A percentile compares a stretch with the other conserved stretches of the same genome.
Evolutionary conservation across 805 yeast species (phyloP).

Genomic region (Pichia gijzeniarum): DNA sequence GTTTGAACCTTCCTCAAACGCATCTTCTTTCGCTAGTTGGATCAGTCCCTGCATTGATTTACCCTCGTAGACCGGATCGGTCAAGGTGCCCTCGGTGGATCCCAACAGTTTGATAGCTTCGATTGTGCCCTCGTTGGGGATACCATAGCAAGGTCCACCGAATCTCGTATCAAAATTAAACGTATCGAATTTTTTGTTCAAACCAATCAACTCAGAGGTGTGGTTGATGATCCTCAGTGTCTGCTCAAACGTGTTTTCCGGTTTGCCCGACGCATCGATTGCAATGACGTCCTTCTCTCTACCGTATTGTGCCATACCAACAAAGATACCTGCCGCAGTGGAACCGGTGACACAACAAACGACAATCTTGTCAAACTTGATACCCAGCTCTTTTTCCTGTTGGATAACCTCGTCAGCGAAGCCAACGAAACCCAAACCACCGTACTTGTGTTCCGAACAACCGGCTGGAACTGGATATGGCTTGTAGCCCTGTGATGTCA

Average conservation of each 20-base stretch:
- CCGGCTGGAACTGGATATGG: slow-evolving; percentile 35
- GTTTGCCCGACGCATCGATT: slow-evolving; percentile 32
- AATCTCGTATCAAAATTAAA: slow-evolving; percentile 28
- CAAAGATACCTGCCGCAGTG: slow-evolving; percentile 31
- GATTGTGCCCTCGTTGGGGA: slow-evolving; percentile 33
- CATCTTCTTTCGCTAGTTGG: slow-evolving; percentile 22
- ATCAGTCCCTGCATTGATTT: slow-evolving; percentile 32
- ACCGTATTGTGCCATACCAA: slow-evolving; percentile 31
- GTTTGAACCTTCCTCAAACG: slow-evolving; percentile 26
- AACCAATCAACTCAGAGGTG: slow-evolving; percentile 29
- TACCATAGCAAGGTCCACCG: slow-evolving; percentile 31
- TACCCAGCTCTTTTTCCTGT: slow-evolving; percentile 30
- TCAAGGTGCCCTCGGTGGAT: slow-evolving; percentile 31
- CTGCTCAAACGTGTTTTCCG: slow-evolving; percentile 31
- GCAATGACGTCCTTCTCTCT: slow-evolving; percentile 31
- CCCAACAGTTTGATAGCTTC: slow-evolving; percentile 33
- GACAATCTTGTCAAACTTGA: slow-evolving; percentile 30
- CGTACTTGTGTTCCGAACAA: slow-evolving; percentile 32
- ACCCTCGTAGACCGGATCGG: slow-evolving; percentile 34
- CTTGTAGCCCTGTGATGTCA: slow-evolving; percentile 26
- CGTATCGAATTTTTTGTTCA: slow-evolving; percentile 23
- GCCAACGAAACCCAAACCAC: slow-evolving; percentile 33
- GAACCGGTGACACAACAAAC: slow-evolving; percentile 33
- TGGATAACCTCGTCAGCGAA: slow-evolving; percentile 31
- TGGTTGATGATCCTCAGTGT: slow-evolving; percentile 30